Conservation (phyloP, 2,329 filamentous ascomycete species). For the Pleoardoris graminearum region DNA sequence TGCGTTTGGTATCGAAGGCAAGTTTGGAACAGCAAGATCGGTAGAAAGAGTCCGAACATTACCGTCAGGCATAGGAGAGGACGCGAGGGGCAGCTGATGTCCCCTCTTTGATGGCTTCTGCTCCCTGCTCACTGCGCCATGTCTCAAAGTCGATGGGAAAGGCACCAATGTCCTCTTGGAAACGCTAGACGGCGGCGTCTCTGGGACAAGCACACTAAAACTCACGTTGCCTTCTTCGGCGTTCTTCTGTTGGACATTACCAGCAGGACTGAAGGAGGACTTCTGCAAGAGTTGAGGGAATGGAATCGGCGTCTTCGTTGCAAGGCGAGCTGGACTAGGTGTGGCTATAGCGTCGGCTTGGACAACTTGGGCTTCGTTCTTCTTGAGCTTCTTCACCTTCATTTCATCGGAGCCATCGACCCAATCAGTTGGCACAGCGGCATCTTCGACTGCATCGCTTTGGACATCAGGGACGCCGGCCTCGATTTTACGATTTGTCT, state of each 20-base stretch:
- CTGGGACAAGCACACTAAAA: constrained; percentile 8
- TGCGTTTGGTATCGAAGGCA: constrained; percentile 12
- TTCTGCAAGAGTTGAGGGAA: background rate
- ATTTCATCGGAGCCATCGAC: background rate
- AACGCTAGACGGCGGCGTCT: constrained; percentile 10
- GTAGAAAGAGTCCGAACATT: background rate
- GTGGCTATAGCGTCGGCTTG: background rate
- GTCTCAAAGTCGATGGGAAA: background rate
- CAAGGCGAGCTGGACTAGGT: background rate
- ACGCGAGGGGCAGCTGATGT: background rate
- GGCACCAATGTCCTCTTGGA: constrained; percentile 9
- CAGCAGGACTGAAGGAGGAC: background rate
- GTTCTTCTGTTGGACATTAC: background rate
- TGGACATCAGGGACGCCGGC: background rate
- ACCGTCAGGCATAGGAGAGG: background rate
- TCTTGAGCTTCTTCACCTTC: constrained; percentile 7
- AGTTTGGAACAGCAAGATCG: constrained; percentile 1
- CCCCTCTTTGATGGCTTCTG: background rate
- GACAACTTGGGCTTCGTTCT: background rate
- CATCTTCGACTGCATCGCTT: background rate
- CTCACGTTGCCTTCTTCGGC: background rate
- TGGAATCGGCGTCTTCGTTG: constrained; percentile 8
- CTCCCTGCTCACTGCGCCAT: background rate
- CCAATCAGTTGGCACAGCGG: background rate
- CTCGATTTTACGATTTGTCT: constrained; percentile 4